Evolutionary conservation across 768 basidiomycete genomes (phyloP).

Genomic region (Auriscalpium vulgare): DNA sequence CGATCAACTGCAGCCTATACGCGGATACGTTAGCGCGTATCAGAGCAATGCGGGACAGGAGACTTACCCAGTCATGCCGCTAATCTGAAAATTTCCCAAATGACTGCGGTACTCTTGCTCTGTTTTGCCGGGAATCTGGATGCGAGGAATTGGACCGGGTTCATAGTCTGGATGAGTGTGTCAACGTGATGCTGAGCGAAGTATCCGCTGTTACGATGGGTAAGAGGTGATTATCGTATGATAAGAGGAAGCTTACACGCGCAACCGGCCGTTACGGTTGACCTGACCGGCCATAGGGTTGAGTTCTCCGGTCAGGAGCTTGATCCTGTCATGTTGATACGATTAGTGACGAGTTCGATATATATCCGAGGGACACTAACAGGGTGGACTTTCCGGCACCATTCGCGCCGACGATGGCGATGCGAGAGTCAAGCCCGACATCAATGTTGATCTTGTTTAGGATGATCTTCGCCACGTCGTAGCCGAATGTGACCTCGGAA

Average conservation of each 20-base stretch:
- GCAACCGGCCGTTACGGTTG: constrained; percentile 83
- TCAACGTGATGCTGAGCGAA: constrained; percentile 98
- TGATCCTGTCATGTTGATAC: constrained; percentile 57
- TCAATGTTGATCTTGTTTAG: constrained; percentile 81
- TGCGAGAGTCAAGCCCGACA: constrained; percentile 88
- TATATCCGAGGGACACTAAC: constrained; percentile 31
- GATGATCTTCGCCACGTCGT: constrained; percentile 66
- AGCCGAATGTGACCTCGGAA: constrained; percentile 86
- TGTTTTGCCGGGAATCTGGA: constrained; percentile 83
- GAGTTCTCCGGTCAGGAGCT: constrained; percentile 81
- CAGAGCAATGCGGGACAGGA: background rate
- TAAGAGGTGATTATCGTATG: constrained; percentile 1
- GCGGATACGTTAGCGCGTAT: background rate
- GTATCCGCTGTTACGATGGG: constrained; percentile 51
- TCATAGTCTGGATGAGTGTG: constrained; percentile 72
- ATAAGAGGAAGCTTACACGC: constrained; percentile 50
- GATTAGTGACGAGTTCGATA: background rate
- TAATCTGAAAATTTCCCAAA: constrained; percentile 95
- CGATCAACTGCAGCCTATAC: constrained; percentile 73
- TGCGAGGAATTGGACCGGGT: constrained; percentile 91
- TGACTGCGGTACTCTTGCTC: constrained; percentile 97
- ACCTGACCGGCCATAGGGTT: constrained; percentile 71
- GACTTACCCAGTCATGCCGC: constrained; percentile 81
- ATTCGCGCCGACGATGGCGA: constrained; percentile 92
- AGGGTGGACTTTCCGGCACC: constrained; percentile 96